These are phyloP conservation scores for Protomyces macrosporus DNA, from an alignment of 1,139 yeast species.

Conservation along the genomic window DNA sequence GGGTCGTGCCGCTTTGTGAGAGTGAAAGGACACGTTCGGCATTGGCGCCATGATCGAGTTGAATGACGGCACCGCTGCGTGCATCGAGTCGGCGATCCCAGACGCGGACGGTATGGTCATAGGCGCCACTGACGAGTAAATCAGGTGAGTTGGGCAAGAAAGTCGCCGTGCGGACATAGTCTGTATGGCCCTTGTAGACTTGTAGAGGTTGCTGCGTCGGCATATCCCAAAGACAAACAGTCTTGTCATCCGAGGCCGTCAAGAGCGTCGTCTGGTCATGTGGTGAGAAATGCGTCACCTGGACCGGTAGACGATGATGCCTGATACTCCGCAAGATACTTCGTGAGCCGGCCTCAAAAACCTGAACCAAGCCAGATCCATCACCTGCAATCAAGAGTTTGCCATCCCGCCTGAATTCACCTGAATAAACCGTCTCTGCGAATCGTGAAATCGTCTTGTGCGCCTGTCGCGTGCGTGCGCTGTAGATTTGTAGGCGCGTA, in stretches of 20 bases:
- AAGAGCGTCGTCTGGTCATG: slow-evolving; percentile 62
- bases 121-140: slow-evolving; percentile 86
- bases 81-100: slow-evolving; percentile 63
- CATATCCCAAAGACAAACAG: slow-evolving; percentile 81
- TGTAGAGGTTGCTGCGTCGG: slow-evolving; percentile 64
- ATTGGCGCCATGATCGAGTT: slow-evolving; percentile 61
- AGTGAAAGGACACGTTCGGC: slow-evolving; percentile 82
- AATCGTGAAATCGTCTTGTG: slow-evolving; percentile 82
- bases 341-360: slow-evolving; percentile 78
- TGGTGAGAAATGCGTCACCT: slow-evolving; percentile 89
- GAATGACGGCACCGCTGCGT: slow-evolving; percentile 43
- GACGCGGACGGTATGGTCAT: slow-evolving; percentile 81
- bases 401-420: slow-evolving; percentile 79
- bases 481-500: slow-evolving; percentile 84
- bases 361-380: slow-evolving; percentile 76
- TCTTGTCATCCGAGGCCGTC: slow-evolving; percentile 88
- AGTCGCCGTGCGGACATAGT: slow-evolving; percentile 77
- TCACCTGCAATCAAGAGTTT: slow-evolving; percentile 80
- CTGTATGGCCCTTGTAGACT: slow-evolving; percentile 71
- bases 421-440: slow-evolving; percentile 83
- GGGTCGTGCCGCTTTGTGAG: slow-evolving; percentile 57
- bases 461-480: slow-evolving; percentile 88
- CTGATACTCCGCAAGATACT: slow-evolving; percentile 70
- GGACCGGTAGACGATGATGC: slow-evolving; percentile 83
- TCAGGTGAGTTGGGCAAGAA: slow-evolving; percentile 61